Base-by-base conservation (phyloP, 2,329 filamentous ascomycete species). In the Lomentospora prolificans region DNA sequence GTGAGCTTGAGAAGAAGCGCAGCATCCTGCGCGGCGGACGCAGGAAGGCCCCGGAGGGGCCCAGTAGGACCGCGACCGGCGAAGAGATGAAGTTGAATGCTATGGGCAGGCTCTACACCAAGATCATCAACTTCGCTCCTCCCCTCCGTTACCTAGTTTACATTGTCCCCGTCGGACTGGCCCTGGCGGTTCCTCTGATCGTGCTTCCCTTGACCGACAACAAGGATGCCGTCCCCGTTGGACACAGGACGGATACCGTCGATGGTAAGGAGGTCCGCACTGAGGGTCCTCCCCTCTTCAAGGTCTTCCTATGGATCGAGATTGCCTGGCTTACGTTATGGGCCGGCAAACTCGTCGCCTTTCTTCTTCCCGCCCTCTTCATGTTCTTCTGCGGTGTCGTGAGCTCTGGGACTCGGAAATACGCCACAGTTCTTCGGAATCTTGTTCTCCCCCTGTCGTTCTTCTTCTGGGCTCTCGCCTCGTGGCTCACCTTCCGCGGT, bases 381-480 rank as follows among this genome's bases (percentile, higher is more conserved):
- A 84, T 87, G 75, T 85, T 86, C 63, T 78, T 86, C 61, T 80
- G 78, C 59, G 85, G 85, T 57, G 81, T 88, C 28, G 78, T 88
- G 65, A 86, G 82, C 66, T 79, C 81, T 12, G 85, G 85, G 51
- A 85, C 84, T 3, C 76, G 84, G 58, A 89, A 89, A 67, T 88
- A 89, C 63, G 83, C 83, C 48, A 77, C 78, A 3, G 80, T 89
- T 12, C 71, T 89, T 30, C 74, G 73, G 56, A 81, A 82, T 57
- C 72, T 88, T 39, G 82, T 85, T 63, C 79, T 87, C 36, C 81
- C 84, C 1, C 69, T 89, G 1, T 85, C 82, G 2, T 74, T 88
- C 51, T 84, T 88, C 65, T 81, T 86, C 63, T 87, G 85, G 84
- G 78, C 80, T 3, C 72, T 87, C 39, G 79, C 78, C 2, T 78